A percentile compares a stretch with the other conserved stretches of the same genome.
These are phyloP conservation scores for Tricholoma saponaceum DNA, from an alignment of 768 basidiomycete species.

Conservation along the genomic window DNA sequence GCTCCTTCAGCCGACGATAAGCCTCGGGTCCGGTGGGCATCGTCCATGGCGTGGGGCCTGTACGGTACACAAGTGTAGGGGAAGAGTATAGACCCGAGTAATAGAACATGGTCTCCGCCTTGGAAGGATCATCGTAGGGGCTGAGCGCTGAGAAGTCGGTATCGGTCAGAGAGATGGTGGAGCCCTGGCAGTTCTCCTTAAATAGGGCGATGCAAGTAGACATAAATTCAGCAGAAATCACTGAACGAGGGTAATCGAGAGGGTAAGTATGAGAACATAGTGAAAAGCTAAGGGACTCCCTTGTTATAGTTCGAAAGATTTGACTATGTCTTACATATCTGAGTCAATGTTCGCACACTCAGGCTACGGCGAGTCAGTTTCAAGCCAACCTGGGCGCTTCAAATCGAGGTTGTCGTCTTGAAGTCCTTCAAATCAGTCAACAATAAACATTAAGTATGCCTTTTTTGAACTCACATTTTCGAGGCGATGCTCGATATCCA, in stretches of 20 bases:
- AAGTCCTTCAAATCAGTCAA: too few species aligned
- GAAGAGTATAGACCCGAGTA: conserved; percentile 13
- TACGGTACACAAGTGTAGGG: conserved; percentile 20
- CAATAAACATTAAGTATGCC: too few species aligned
- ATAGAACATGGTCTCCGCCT: conserved; percentile 17
- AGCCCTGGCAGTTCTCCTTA: conserved; percentile 3
- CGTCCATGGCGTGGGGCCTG: conserved; percentile 13
- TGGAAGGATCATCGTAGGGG: conserved; percentile 11
- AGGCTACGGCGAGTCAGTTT: too few species aligned
- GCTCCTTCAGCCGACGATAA: conserved; percentile 17
- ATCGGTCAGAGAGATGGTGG: conserved; percentile 4
- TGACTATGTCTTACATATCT: too few species aligned
- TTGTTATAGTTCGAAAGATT: too few species aligned
- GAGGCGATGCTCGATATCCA: too few species aligned
- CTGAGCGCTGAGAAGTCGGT: conserved; percentile 11
- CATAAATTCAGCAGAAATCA: background rate
- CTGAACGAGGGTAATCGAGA: background rate
- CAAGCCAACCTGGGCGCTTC: too few species aligned
- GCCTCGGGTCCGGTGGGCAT: conserved; percentile 19
- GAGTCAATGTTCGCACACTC: too few species aligned
- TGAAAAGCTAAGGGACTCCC: conserved; percentile 1
- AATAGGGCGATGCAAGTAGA: background rate
- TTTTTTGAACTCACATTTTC: too few species aligned
- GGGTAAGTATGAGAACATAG: conserved; percentile 2
- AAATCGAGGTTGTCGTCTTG: too few species aligned